Conservation (phyloP, 352 stramenopile species). For the Phytophthora capsici region DNA sequence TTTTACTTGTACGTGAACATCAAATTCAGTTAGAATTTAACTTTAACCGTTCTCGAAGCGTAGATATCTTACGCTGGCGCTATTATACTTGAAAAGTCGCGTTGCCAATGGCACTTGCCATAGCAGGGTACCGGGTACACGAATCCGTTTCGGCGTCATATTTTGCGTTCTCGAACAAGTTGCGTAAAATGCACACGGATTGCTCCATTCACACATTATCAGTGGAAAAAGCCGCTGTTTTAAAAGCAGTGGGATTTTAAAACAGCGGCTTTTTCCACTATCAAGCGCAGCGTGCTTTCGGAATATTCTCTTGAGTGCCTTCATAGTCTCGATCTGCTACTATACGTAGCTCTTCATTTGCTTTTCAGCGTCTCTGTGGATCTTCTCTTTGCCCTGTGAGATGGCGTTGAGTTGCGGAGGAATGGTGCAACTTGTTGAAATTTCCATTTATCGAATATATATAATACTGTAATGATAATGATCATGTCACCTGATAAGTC, state of each 20-base stretch:
- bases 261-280: too few relatives aligned
- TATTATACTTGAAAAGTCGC: neutral
- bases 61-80: neutral
- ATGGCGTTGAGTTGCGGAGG: neutral
- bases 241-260: neutral
- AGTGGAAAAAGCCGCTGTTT: neutral
- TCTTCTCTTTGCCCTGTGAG: neutral
- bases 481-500: too few relatives aligned
- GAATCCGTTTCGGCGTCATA: neutral
- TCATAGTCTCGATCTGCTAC: neutral
- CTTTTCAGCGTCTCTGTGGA: neutral
- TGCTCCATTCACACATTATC: neutral
- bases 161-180: neutral
- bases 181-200: neutral
- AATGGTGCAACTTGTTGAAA: neutral
- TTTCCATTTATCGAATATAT: too few relatives aligned
- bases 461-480: neutral
- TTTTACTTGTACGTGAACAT: neutral
- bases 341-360: neutral
- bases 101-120: too few relatives aligned
- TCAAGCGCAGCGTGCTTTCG: neutral
- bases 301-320: neutral
- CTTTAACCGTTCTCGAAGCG: neutral
- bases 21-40: neutral
- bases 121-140: too few relatives aligned